Evolutionary conservation across 2,329 filamentous ascomycete species (phyloP).

Genomic region (Fusarium beomiforme): DNA sequence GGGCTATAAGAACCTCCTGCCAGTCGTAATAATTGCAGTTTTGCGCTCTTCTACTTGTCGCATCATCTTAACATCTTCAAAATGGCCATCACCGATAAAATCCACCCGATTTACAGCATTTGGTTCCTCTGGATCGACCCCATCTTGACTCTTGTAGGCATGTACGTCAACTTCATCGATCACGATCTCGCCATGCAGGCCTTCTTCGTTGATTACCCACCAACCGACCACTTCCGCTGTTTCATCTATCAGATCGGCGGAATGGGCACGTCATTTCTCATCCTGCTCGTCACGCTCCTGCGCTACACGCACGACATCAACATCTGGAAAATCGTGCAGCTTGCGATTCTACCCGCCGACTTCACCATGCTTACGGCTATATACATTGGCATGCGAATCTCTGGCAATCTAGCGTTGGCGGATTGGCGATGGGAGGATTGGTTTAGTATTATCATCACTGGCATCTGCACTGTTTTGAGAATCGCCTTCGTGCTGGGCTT

Average conservation of each 20-base stretch:
- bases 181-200: constrained; percentile 24
- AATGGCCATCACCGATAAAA: constrained; percentile 19
- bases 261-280: constrained; percentile 31
- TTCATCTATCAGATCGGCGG: constrained; percentile 42
- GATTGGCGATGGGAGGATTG: constrained; percentile 32
- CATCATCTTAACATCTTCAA: accelerated
- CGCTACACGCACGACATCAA: constrained; percentile 37
- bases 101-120: constrained; percentile 29
- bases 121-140: constrained; percentile 42
- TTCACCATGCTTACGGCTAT: constrained; percentile 35
- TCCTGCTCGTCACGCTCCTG: constrained; percentile 10
- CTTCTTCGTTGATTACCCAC: constrained; percentile 13
- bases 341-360: constrained; percentile 29
- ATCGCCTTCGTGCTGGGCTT: constrained; percentile 24
- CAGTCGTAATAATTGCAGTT: neutral
- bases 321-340: constrained; percentile 36
- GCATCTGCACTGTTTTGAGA: constrained; percentile 23
- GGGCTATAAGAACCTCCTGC: neutral
- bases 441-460: constrained; percentile 16
- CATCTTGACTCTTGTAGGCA: constrained; percentile 25
- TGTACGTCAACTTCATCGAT: constrained; percentile 32
- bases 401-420: constrained; percentile 4
- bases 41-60: neutral
- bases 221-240: constrained; percentile 15
- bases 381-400: constrained; percentile 20